Percentiles rank a stretch among this genome's conserved stretches.
Evolutionary conservation across 805 yeast genomes (phyloP).

Genomic region (Candida incommunis): DNA sequence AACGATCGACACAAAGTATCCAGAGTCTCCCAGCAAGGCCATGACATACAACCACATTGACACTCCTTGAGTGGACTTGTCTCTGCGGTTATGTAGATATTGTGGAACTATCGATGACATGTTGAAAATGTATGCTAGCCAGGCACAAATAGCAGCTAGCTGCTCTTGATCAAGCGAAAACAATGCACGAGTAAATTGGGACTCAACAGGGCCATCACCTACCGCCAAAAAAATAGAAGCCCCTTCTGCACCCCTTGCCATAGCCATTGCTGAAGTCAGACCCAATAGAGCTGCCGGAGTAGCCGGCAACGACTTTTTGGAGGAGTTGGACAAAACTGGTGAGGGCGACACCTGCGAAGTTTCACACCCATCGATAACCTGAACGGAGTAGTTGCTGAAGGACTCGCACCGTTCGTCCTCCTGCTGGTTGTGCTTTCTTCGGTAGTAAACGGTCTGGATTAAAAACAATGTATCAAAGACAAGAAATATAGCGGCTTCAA

Average conservation of each 20-base stretch:
- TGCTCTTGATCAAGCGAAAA: background rate
- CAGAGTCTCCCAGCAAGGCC: slow-evolving; percentile 1
- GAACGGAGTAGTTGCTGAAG: background rate
- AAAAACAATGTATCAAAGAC: background rate
- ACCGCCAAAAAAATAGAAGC: background rate
- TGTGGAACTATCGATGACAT: background rate
- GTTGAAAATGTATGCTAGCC: background rate
- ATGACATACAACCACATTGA: background rate
- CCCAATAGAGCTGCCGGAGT: background rate
- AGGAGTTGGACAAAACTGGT: background rate
- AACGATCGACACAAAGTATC: slow-evolving; percentile 1
- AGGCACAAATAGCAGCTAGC: background rate
- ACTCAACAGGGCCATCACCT: background rate
- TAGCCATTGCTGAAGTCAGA: background rate
- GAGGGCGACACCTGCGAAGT: background rate
- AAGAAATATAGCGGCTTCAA: background rate
- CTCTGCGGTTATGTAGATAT: background rate
- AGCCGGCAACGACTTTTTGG: background rate
- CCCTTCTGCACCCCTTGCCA: background rate
- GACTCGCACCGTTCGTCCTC: background rate
- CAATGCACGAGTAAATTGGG: background rate
- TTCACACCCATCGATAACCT: background rate
- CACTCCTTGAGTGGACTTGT: background rate
- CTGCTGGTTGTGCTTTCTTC: background rate
- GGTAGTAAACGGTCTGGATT: background rate